These are phyloP conservation scores for Pseudoturritis turrita DNA, from an alignment of 345 rosid genomes.

Conservation along the genomic window DNA sequence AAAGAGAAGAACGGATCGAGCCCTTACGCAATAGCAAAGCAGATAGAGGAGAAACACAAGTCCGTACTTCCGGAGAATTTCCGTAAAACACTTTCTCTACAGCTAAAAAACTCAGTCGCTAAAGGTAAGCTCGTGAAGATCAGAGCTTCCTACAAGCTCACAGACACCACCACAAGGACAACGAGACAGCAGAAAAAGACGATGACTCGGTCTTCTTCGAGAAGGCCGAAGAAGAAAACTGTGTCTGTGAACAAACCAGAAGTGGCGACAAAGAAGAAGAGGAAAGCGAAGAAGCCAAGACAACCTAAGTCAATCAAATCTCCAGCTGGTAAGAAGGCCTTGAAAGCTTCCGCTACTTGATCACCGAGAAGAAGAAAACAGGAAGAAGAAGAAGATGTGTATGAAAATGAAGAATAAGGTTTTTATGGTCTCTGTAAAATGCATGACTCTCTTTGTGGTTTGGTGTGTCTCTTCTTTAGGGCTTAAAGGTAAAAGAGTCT, in stretches of 20 bases:
- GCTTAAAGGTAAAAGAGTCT: neutral
- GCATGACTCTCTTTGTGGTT: neutral
- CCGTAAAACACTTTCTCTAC: slow-evolving; percentile 58
- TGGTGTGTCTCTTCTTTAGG: neutral
- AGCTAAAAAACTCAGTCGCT: slow-evolving; percentile 60
- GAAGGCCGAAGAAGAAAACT: slow-evolving; percentile 8
- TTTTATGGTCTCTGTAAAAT: neutral
- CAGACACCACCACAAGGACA: slow-evolving; percentile 31
- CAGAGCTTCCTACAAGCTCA: slow-evolving; percentile 77
- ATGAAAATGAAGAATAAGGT: slow-evolving; percentile 2
- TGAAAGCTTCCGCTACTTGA: slow-evolving; percentile 38
- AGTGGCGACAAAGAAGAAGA: slow-evolving; percentile 30
- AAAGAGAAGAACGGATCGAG: slow-evolving; percentile 79
- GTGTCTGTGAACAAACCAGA: slow-evolving; percentile 28
- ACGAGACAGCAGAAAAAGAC: neutral
- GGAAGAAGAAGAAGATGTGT: neutral
- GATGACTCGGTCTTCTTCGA: slow-evolving; percentile 18
- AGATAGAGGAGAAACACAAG: slow-evolving; percentile 76
- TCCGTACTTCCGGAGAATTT: slow-evolving; percentile 59
- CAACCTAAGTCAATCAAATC: slow-evolving; percentile 27
- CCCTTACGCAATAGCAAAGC: slow-evolving; percentile 74
- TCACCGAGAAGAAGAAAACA: neutral
- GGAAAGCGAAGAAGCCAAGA: slow-evolving; percentile 33
- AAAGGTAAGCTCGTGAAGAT: slow-evolving; percentile 72
- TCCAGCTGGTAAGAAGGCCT: slow-evolving; percentile 34